Base-by-base conservation (phyloP, 192 early-diverging fungal genomes). In the Backusella westeae region DNA sequence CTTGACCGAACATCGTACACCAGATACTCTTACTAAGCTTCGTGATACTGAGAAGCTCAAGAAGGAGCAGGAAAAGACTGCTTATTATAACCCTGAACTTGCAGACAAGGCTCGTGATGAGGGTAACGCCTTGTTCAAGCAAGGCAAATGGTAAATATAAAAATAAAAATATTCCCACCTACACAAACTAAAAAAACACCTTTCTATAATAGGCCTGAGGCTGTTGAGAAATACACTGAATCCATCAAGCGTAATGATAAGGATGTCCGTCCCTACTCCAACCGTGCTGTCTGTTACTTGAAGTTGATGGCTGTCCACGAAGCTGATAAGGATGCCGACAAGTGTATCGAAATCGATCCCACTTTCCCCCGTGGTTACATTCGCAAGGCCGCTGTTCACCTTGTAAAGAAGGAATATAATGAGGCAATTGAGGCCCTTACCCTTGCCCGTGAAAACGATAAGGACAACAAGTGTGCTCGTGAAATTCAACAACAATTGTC, bases 271-370 rank as follows among this genome's bases (percentile, higher is more conserved):
- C 92, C 93, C 77, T 98, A 94, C 83, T 96, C 95, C 36, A 99
- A 99, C 91, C 95, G 98, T 75, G 96, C 98, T 34, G 96, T 96
- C 38, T 95, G 95, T 79, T 96, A 97, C 86, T 91, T 90, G 35
- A 99, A 99, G 88, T 85, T 99, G 67, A 89, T 96, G 89, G 96
- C 97, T 8, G 75, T 98, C 46, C 88, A 93, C 23, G 98, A 99
- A 82, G 98, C 98, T 17, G 85, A 96, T 81, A 95, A 95, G 88
- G 98, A 99, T 87, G 96, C 94, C 78, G 94, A 99, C 53, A 91
- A 85, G 71, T 95, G 95, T 73, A 90, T 98, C 49, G 79, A 85
- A 67, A 80, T 96, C 8, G 98, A 99, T 80, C 90, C 91, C 34
- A 88, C 86, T 38, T 99, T 97, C 83, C 88, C 96, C 71, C 96